phyloP scores from a whole-genome alignment of 108 stramenopile species.

The Cyclotella atomus region DNA sequence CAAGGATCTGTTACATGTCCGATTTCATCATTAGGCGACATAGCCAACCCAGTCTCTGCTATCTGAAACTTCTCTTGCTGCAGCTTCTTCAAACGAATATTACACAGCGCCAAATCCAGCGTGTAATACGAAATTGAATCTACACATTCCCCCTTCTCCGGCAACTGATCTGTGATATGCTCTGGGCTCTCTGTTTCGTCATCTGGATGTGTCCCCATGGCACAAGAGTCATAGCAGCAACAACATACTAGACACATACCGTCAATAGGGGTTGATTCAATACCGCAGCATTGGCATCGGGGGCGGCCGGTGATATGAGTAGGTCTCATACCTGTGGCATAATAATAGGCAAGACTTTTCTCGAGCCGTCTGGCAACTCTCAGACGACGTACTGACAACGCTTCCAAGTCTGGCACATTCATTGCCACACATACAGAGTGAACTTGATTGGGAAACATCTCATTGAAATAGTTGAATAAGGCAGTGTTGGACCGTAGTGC shows the following conservation, averaged over 20 bases:
- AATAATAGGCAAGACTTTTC: constrained; percentile 79
- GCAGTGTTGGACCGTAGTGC: constrained; percentile 81
- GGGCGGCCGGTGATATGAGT: constrained; percentile 82
- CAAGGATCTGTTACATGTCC: constrained; percentile 10
- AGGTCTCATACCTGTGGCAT: constrained; percentile 75
- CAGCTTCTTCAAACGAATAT: constrained; percentile 56
- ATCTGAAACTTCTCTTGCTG: constrained; percentile 68
- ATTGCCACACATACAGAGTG: constrained; percentile 75
- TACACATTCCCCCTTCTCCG: constrained; percentile 64
- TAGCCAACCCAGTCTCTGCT: constrained; percentile 64
- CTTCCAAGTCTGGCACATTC: constrained; percentile 86
- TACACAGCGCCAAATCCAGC: constrained; percentile 69
- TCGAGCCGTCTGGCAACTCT: constrained; percentile 76
- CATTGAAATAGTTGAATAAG: constrained; percentile 85
- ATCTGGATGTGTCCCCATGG: constrained; percentile 4
- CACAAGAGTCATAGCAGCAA: constrained; percentile 36
- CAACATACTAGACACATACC: constrained; percentile 29
- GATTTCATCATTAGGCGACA: neutral
- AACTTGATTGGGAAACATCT: constrained; percentile 86
- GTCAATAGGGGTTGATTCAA: constrained; percentile 72
- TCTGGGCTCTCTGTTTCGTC: constrained; percentile 4
- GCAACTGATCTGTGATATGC: constrained; percentile 39
- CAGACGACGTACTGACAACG: constrained; percentile 55
- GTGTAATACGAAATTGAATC: constrained; percentile 87
- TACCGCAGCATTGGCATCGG: constrained; percentile 65